Base-by-base conservation (phyloP, 495 filamentous ascomycete species). In the Pseudomonodictys pantanalensis region DNA sequence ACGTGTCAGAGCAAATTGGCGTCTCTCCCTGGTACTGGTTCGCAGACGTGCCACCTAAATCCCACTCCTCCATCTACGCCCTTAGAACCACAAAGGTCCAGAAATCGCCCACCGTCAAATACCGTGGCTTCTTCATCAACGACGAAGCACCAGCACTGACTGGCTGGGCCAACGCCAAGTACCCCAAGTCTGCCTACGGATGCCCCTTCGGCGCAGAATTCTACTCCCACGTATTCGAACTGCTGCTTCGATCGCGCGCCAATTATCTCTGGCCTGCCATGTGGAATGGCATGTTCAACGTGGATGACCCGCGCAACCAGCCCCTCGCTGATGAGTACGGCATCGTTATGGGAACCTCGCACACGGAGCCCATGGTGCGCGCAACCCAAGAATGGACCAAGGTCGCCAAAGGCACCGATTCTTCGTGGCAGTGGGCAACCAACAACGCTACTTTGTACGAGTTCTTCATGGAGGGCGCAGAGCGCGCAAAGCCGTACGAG, bases 21-120 rank as follows among this genome's bases (percentile, higher is more conserved):
- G 85, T 90, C 6, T 86, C 83, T 38, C 88, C 87, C 38, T 90
- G 85, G 86, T 86, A 87, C 70, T 90, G 82, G 78, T 89, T 79
- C 79, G 86, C 87, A 0, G 87, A 90, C 70, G 83, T 85, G 0
- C 79, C 86, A 0, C 68, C 79, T 11, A 77, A 79, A 58, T 71
- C 75, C 56, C 75, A 78, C 61, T 68, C 74, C 26, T 75, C 78
- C 2, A 78, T 89, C 32, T 89, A 79, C 59, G 82, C 80, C 3
- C 38, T 67, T 8, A 61, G 80, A 10, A 70, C 76, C 6, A 71
- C 67, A 6, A 86, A 83, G 64, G 70, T 79, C 1, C 85, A 89
- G 52, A 79, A 77, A 3, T 72, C 81, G 15, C 86, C 88, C 20
- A 81, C 77, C 1, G 81, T 91, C 52, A 88, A 87, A 67, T 91